Evolutionary conservation across 164 flowering plant genomes (phyloP).

Genomic region (Umbilicus rupestris): DNA sequence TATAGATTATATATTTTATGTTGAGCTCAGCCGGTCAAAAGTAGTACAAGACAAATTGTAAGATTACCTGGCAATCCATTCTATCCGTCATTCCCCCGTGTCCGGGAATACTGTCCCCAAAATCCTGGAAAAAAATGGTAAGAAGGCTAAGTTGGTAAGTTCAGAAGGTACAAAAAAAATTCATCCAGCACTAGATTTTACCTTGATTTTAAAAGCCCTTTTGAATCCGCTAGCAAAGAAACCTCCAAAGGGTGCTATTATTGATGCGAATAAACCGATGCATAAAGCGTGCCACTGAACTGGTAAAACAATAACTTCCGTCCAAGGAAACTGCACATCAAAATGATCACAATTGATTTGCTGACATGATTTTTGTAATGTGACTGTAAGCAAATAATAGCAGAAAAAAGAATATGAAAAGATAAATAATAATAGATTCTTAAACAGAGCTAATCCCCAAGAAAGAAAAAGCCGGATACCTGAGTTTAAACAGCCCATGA

Average conservation of each 20-base stretch:
- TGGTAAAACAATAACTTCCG: slow-evolving; percentile 55
- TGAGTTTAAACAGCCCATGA: too few relatives aligned
- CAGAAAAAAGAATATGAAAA: too few relatives aligned
- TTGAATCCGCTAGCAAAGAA: slow-evolving; percentile 97
- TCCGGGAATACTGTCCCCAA: slow-evolving; percentile 98
- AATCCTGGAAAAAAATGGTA: slow-evolving; percentile 43
- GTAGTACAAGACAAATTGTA: not conserved
- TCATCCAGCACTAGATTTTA: slow-evolving; percentile 10
- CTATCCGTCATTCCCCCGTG: slow-evolving; percentile 98
- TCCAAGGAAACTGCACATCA: slow-evolving; percentile 71
- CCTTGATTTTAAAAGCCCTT: slow-evolving; percentile 94
- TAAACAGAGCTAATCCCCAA: too few relatives aligned
- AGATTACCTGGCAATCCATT: slow-evolving; percentile 95
- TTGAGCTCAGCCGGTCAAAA: not conserved
- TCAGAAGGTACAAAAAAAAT: not conserved
- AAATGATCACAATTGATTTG: not conserved
- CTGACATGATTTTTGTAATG: not conserved
- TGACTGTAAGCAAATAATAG: not conserved
- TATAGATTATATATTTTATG: not conserved
- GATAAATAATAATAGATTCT: too few relatives aligned
- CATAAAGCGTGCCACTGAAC: slow-evolving; percentile 91
- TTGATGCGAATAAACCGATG: slow-evolving; percentile 81
- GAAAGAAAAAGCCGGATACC: too few relatives aligned
- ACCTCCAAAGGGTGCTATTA: slow-evolving; percentile 98
- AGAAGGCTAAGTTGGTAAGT: not conserved